Percentiles rank a stretch among this genome's conserved stretches.
Evolutionary conservation across 1,139 yeast genomes (phyloP).

Genomic region (Geotrichum europaeum): DNA sequence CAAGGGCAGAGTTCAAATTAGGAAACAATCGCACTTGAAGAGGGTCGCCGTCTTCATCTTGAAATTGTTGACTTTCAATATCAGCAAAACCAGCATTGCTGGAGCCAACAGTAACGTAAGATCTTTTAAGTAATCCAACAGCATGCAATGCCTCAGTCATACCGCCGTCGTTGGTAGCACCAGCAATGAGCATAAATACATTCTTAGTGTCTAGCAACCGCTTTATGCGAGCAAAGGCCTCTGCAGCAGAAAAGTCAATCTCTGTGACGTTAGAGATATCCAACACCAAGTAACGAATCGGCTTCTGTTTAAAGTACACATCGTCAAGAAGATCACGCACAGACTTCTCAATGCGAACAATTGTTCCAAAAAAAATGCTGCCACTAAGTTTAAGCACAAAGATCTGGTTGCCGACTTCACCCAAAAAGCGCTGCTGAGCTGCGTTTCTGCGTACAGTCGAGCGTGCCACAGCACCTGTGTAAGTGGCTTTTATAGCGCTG

Average conservation of each 20-base stretch:
- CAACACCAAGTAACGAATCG: slow-evolving; percentile 70
- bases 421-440: slow-evolving; percentile 76
- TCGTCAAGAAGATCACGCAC: slow-evolving; percentile 64
- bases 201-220: slow-evolving; percentile 65
- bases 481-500: slow-evolving; percentile 75
- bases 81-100: background rate
- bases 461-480: slow-evolving; percentile 82
- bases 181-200: slow-evolving; percentile 70
- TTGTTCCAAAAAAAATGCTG: slow-evolving; percentile 86
- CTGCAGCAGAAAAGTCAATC: slow-evolving; percentile 93
- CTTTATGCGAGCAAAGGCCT: slow-evolving; percentile 83
- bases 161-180: slow-evolving; percentile 61
- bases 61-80: background rate
- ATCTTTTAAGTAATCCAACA: slow-evolving; percentile 60
- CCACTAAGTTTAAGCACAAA: slow-evolving; percentile 84
- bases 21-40: slow-evolving; percentile 56
- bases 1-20: slow-evolving; percentile 79
- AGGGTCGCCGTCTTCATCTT: slow-evolving; percentile 4
- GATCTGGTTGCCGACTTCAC: slow-evolving; percentile 84
- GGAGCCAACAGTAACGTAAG: slow-evolving; percentile 33
- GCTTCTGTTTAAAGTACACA: slow-evolving; percentile 41
- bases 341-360: slow-evolving; percentile 78
- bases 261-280: slow-evolving; percentile 81
- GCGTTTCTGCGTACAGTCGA: slow-evolving; percentile 93
- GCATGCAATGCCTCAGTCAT: slow-evolving; percentile 54